Evolutionary conservation across 2,329 filamentous ascomycete species (phyloP), one percentile per base, ranked within the genome.

Genomic region (Madurella mycetomatis): DNA sequence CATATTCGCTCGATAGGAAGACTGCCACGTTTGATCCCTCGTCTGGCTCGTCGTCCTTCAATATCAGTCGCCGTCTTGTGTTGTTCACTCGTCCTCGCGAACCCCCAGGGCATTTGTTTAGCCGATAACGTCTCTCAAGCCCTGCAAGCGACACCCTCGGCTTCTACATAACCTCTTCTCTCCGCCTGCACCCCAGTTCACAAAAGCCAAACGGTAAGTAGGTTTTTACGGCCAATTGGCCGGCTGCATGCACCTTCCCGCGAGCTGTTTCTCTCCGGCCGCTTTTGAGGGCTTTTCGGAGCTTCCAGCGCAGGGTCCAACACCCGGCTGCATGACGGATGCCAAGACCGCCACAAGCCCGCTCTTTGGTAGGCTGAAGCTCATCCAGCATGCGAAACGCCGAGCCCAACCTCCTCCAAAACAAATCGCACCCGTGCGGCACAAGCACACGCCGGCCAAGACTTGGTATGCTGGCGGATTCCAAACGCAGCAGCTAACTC

Each of bases 1-100:
- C 50, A 43, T 19, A 41, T 49, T 44, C 37, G 41, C 31, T 47
- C 47, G 53, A 60, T 46, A 58, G 57, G 59, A 60, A 60, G 54
- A 60, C 57, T 51, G 52, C 56, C 53, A 43, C 48, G 40, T 48
- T 25, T 53, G 19, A 52, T 45, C 44, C 48, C 51, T 54, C 50
- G 51, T 51, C 56, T 57, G 51, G 54, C 55, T 51, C 51, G 48
- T 53, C 51, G 39, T 56, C 58, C 45, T 47, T 42, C 51, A 49
- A 39, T 31, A 47, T 46, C 53, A 49, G 19, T 50, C 53, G 34
- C 53, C 53, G 62, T 63, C 61, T 58, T 61, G 62, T 64, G 62
- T 64, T 61, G 62, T 62, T 64, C 62, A 51, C 53, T 49, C 53
- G 41, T 37, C 44, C 25, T 45, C 31, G 40, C 47, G 34, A 47